A percentile compares a stretch with the other conserved stretches of the same genome.
These are phyloP conservation scores for Agroathelia rolfsii DNA, from an alignment of 1,284 basidiomycete species.

Conservation along the genomic window DNA sequence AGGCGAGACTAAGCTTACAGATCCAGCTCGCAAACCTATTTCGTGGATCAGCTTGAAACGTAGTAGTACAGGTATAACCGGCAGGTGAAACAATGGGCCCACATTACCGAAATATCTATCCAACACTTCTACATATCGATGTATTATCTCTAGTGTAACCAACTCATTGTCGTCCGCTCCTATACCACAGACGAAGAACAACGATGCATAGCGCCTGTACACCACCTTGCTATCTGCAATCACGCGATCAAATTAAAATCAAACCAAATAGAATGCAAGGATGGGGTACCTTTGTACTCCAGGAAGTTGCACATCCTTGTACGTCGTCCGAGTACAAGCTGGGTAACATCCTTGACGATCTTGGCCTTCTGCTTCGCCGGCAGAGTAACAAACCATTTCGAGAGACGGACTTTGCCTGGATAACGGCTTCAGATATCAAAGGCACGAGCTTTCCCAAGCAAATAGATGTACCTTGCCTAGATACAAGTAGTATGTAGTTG, in stretches of 20 bases:
- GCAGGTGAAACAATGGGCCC: conserved; percentile 17
- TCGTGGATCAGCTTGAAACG: conserved; percentile 5
- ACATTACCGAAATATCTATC: conserved; percentile 99
- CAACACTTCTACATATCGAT: conserved; percentile 97
- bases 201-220: conserved; percentile 92
- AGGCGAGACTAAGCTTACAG: conserved; percentile 41
- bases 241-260: conserved; percentile 1
- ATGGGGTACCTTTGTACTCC: conserved; percentile 94
- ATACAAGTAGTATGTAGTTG: conserved; percentile 87
- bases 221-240: conserved; percentile 85
- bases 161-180: conserved; percentile 85
- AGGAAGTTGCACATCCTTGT: conserved; percentile 99
- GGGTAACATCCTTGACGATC: conserved; percentile 99
- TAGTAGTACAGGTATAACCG: conserved; percentile 2
- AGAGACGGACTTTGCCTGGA: conserved; percentile 90
- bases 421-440: conserved; percentile 1
- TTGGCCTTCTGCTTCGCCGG: conserved; percentile 91
- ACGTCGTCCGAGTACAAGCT: conserved; percentile 90
- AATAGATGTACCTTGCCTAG: conserved; percentile 72
- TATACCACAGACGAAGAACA: conserved; percentile 97
- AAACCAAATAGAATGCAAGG: neutral
- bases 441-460: conserved; percentile 1
- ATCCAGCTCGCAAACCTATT: conserved; percentile 90
- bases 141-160: conserved; percentile 92
- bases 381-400: conserved; percentile 99